A percentile compares a stretch with the other conserved stretches of the same genome.
phyloP scores from a whole-genome alignment of 2,329 filamentous ascomycete species.

The Karstenula rhodostoma region DNA sequence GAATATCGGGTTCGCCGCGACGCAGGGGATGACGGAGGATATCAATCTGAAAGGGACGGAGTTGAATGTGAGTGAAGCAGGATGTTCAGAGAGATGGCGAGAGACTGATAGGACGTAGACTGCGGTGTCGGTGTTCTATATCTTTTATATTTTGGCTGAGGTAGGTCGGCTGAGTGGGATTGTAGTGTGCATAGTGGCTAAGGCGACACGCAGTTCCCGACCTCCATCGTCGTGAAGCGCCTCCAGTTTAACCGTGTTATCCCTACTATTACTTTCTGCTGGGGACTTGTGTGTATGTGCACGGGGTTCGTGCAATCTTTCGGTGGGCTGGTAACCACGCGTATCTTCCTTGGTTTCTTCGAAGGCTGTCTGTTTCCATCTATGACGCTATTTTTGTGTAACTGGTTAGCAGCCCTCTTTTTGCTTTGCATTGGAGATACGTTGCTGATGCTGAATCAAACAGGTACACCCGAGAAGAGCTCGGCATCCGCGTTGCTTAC shows the following conservation, averaged over 20 bases:
- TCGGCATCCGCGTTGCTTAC: conserved; percentile 40
- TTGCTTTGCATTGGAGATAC: not conserved
- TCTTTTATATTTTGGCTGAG: conserved; percentile 47
- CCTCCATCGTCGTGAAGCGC: conserved; percentile 42
- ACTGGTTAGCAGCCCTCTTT: not conserved
- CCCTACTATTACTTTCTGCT: conserved; percentile 36
- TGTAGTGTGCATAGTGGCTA: not conserved
- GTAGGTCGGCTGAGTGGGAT: conserved; percentile 17
- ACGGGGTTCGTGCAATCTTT: conserved; percentile 36
- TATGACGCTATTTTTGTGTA: conserved; percentile 30
- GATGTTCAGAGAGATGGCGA: not conserved
- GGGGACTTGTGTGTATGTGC: conserved; percentile 37
- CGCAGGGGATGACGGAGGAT: conserved; percentile 43
- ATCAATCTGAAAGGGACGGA: conserved; percentile 36
- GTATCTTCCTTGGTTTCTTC: conserved; percentile 39
- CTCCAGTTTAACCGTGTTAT: conserved; percentile 47
- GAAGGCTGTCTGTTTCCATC: conserved; percentile 44
- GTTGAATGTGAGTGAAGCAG: conserved; percentile 32
- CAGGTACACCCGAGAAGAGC: conserved; percentile 42
- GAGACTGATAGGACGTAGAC: conserved; percentile 26
- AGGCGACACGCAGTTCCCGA: conserved; percentile 34
- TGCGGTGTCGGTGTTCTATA: conserved; percentile 46
- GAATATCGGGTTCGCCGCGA: conserved; percentile 48
- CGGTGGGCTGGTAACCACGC: conserved; percentile 29
- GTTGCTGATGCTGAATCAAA: conserved; percentile 8